Percentiles rank a stretch among this genome's conserved stretches.
Conservation (phyloP, 495 filamentous ascomycete genomes). For the Oleoguttula mirabilis region DNA sequence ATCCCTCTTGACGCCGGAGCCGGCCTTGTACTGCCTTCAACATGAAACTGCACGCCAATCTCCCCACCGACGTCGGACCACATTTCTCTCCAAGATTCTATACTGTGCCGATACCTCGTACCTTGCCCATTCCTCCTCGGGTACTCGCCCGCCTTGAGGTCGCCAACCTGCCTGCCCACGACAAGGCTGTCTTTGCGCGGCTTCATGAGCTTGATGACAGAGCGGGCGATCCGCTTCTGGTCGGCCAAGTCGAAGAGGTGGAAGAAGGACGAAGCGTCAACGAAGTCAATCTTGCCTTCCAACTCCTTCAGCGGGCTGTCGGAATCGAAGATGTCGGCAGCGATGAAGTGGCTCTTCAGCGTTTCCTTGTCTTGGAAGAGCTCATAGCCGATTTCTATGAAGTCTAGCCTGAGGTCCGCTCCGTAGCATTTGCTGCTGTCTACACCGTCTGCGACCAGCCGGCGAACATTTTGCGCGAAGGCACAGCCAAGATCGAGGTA, state of each 20-base stretch:
- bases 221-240: conserved; percentile 38
- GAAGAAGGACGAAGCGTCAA: conserved; percentile 45
- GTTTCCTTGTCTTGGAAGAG: conserved; percentile 35
- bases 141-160: conserved; percentile 24
- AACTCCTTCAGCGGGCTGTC: conserved; percentile 29
- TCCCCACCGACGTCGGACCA: conserved; percentile 41
- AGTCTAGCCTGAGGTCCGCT: conserved; percentile 32
- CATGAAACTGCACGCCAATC: conserved; percentile 24
- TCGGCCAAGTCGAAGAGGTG: conserved; percentile 47
- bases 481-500: conserved; percentile 24
- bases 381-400: conserved; percentile 38
- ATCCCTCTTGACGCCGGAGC: not conserved
- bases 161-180: conserved; percentile 39
- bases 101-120: conserved; percentile 35
- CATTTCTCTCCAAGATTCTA: conserved; percentile 34
- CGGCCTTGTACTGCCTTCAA: conserved; percentile 3
- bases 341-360: conserved; percentile 38
- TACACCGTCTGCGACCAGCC: conserved; percentile 22
- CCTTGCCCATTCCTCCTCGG: conserved; percentile 11
- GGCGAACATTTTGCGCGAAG: conserved; percentile 21
- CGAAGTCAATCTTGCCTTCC: conserved; percentile 40
- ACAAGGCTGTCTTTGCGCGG: conserved; percentile 35
- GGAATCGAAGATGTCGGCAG: conserved; percentile 41
- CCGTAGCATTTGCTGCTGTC: conserved; percentile 29
- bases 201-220: conserved; percentile 36